Conservation (phyloP, 192 early-diverging fungal genomes). For the Dispira parvispora region DNA sequence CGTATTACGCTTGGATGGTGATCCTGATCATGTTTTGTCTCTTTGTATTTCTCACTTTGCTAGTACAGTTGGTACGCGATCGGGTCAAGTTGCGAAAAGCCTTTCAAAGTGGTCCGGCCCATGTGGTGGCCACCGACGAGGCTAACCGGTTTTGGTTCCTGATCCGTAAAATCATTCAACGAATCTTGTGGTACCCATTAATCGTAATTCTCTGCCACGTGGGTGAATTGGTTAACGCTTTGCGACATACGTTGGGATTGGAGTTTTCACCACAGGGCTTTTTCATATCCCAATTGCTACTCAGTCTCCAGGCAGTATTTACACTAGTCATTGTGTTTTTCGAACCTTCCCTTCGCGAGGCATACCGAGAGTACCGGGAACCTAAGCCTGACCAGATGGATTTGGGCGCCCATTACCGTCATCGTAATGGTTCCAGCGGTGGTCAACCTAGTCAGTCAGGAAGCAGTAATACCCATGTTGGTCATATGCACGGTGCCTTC, state of each 20-base stretch:
- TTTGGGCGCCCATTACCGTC: too few species aligned
- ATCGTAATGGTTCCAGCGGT: too few species aligned
- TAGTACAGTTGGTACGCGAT: constrained; percentile 1
- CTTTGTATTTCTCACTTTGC: not conserved
- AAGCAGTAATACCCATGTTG: too few species aligned
- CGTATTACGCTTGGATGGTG: constrained; percentile 9
- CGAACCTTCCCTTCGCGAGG: constrained; percentile 8
- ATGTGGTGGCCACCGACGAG: constrained; percentile 2
- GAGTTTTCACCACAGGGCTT: not conserved
- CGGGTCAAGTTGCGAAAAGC: constrained; percentile 4
- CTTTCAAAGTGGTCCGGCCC: constrained; percentile 6
- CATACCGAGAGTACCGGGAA: constrained; percentile 3
- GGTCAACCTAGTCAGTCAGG: too few species aligned
- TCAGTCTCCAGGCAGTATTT: constrained; percentile 7
- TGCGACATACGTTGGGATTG: not conserved
- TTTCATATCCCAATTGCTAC: not conserved
- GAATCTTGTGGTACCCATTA: constrained; percentile 8
- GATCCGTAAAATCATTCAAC: constrained; percentile 1
- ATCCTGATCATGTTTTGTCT: constrained; percentile 7
- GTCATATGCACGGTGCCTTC: too few species aligned
- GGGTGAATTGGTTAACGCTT: not conserved
- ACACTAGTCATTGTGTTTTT: constrained; percentile 1
- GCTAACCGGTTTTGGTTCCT: constrained; percentile 3
- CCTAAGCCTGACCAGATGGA: too few species aligned
- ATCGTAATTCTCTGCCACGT: constrained; percentile 5